Evolutionary conservation across 257 asterid genomes (phyloP).

Genomic region (Nicotiana sylvestris): DNA sequence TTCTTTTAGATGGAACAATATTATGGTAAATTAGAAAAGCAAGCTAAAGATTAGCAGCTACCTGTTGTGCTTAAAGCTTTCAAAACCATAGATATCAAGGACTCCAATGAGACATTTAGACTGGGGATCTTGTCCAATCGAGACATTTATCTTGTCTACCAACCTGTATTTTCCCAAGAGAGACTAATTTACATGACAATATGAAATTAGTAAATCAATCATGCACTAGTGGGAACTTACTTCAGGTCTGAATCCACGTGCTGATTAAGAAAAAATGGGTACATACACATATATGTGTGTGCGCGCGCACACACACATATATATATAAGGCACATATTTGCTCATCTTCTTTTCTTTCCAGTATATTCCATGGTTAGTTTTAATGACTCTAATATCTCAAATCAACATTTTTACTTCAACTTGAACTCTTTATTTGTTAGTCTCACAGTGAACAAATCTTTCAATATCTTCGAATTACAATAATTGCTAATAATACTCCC

Average conservation of each 20-base stretch:
- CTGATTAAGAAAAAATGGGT: background rate
- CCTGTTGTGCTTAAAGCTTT: conserved; percentile 97
- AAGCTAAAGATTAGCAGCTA: conserved; percentile 15
- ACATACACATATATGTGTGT: background rate
- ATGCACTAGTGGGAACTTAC: background rate
- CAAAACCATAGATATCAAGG: conserved; percentile 94
- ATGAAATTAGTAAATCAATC: conserved; percentile 1
- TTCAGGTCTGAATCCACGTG: conserved; percentile 7
- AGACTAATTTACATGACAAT: conserved; percentile 17
- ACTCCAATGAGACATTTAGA: conserved; percentile 88
- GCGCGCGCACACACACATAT: background rate
- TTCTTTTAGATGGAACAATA: background rate
- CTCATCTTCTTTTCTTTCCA: background rate
- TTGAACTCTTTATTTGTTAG: background rate
- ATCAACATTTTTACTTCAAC: background rate
- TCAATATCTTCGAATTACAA: background rate
- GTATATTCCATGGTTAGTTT: background rate
- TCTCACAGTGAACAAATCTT: background rate
- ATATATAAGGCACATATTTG: background rate
- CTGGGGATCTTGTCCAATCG: conserved; percentile 83
- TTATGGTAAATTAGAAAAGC: background rate
- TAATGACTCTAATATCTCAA: background rate
- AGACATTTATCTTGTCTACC: conserved; percentile 85
- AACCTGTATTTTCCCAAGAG: conserved; percentile 50
- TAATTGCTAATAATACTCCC: background rate